Base-by-base conservation (phyloP, 2,329 filamentous ascomycete species). In the Beauveria bassiana region DNA sequence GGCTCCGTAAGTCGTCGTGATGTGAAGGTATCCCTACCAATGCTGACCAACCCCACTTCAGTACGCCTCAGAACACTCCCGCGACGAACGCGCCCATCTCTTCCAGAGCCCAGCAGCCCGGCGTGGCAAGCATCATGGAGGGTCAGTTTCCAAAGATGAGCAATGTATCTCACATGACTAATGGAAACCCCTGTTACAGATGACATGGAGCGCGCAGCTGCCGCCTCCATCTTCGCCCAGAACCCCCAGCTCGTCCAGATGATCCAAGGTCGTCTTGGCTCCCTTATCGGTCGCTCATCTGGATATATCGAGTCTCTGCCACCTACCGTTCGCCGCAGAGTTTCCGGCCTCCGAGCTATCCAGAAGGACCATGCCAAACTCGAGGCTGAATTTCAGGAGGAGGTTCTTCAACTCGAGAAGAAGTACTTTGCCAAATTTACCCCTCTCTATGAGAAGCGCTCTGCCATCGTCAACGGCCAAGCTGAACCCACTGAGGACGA, bases 381-480 rank as follows among this genome's bases (percentile, higher is more conserved):
- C 70, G 96, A 99, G 82, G 91, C 92, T 59, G 89, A 97, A 78
- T 98, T 99, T 78, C 96, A 99, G 77, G 93, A 98, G 77, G 96
- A 98, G 79, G 93, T 99, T 65, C 85, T 99, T 63, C 88, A 97
- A 77, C 86, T 99, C 31, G 95, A 99, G 84, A 99, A 99, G 86
- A 97, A 97, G 81, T 99, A 96, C 79, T 98, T 98, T 71, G 91
- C 90, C 79, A 98, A 98, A 80, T 99, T 97, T 80, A 96, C 91
- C 60, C 95, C 95, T 64, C 86, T 99, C 55, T 99, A 99, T 79
- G 81, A 97, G 83, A 95, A 95, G 83, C 93, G 95, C 76, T 86
- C 93, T 65, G 84, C 87, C 70, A 98, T 99, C 69, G 83, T 99
- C 76, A 98, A 97, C 78, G 95, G 95, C 69, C 79, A 79, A 66